Evolutionary conservation across 2,329 filamentous ascomycete species (phyloP).

Genomic region (Diaporthe aspalathi): DNA sequence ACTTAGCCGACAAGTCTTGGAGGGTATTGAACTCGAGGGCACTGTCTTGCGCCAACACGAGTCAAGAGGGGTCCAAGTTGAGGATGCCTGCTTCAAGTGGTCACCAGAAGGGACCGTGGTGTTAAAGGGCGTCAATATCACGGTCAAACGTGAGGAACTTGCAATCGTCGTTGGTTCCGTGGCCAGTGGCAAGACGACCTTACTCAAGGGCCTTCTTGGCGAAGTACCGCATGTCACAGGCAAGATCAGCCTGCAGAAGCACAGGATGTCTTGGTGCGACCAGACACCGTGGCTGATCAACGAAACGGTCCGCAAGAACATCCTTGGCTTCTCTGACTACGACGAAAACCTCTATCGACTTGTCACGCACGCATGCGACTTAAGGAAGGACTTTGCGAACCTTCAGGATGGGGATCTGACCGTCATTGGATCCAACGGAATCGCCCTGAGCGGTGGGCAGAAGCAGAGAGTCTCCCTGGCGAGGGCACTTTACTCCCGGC

Average conservation of each 20-base stretch:
- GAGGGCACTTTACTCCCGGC: slow-evolving; percentile 57
- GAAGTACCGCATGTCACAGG: slow-evolving; percentile 39
- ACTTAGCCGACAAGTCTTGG: neutral
- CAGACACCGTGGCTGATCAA: slow-evolving; percentile 59
- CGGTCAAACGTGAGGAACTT: slow-evolving; percentile 1
- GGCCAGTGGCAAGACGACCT: slow-evolving; percentile 51
- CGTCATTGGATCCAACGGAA: slow-evolving; percentile 45
- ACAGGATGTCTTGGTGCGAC: slow-evolving; percentile 42
- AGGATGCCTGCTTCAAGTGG: slow-evolving; percentile 4
- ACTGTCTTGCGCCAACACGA: neutral
- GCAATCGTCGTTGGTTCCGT: slow-evolving; percentile 48
- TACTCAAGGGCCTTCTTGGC: slow-evolving; percentile 48
- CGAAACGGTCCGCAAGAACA: slow-evolving; percentile 52
- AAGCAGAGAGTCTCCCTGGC: slow-evolving; percentile 53
- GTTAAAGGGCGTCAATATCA: neutral
- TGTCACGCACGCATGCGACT: slow-evolving; percentile 45
- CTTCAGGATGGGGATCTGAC: slow-evolving; percentile 44
- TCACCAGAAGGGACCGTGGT: slow-evolving; percentile 9
- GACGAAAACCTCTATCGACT: slow-evolving; percentile 23
- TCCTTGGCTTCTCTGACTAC: slow-evolving; percentile 50
- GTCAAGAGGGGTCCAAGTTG: neutral
- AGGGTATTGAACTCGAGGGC: neutral
- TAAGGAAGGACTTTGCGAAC: slow-evolving; percentile 44
- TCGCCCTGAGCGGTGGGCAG: slow-evolving; percentile 47
- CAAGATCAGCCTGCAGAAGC: neutral